Conservation (phyloP, 2,329 filamentous ascomycete species). For the Rhynchosporium secalis region DNA sequence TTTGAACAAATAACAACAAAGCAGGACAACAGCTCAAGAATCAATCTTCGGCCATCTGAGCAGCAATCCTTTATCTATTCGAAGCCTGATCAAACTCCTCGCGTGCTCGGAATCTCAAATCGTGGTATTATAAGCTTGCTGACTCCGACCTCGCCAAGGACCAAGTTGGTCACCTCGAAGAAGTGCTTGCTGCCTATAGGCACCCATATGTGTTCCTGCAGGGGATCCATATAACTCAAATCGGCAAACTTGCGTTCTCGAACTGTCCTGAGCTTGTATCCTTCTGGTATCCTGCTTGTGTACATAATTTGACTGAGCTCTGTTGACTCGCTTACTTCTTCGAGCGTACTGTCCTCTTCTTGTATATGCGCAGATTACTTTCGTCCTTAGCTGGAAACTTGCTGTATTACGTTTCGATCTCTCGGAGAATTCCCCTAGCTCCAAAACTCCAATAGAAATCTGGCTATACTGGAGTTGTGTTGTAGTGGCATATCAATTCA, state of each 20-base stretch:
- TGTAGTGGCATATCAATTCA: conserved; percentile 1
- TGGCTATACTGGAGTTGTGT: not conserved
- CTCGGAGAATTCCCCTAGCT: not conserved
- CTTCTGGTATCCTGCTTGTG: conserved; percentile 9
- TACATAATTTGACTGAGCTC: conserved; percentile 10
- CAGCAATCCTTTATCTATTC: not conserved
- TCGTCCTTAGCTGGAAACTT: not conserved
- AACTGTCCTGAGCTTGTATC: conserved; percentile 21
- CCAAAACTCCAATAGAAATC: not conserved
- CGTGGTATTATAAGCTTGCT: conserved; percentile 13
- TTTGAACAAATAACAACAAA: conserved; percentile 3
- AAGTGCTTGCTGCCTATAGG: conserved; percentile 34
- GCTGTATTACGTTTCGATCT: not conserved
- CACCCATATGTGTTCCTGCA: conserved; percentile 32
- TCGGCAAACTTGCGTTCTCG: conserved; percentile 16
- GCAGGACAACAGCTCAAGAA: not conserved
- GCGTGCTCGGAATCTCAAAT: not conserved
- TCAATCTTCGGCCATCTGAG: not conserved
- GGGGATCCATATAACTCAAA: conserved; percentile 13
- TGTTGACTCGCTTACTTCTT: not conserved
- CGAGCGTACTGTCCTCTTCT: not conserved
- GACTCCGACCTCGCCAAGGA: conserved; percentile 19
- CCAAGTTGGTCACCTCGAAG: conserved; percentile 14
- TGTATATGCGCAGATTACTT: not conserved
- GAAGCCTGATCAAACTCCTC: not conserved